These are phyloP conservation scores for Protomyces inouyei DNA, from an alignment of 1,139 yeast species.

Conservation along the genomic window DNA sequence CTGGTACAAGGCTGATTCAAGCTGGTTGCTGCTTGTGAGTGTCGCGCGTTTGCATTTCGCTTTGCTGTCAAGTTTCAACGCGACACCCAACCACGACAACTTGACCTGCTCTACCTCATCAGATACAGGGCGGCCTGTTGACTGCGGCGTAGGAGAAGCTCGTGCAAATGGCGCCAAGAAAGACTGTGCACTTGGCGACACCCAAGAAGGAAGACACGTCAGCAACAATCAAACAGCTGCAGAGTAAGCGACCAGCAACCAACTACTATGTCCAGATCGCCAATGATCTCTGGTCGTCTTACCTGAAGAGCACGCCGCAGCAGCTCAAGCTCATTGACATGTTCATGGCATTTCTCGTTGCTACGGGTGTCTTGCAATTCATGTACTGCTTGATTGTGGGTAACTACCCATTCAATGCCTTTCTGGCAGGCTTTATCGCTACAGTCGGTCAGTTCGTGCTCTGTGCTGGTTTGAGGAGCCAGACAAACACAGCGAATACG, in stretches of 20 bases:
- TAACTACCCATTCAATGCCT: conserved; percentile 91
- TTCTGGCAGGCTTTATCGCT: conserved; percentile 83
- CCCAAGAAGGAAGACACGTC: neutral
- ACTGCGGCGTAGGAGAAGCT: neutral
- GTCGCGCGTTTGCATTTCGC: neutral
- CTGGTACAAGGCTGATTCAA: too few relatives aligned
- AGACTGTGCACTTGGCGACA: neutral
- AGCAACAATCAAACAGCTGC: neutral
- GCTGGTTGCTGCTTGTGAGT: too few relatives aligned
- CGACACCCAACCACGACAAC: neutral
- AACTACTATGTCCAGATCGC: conserved; percentile 1
- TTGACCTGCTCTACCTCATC: too few relatives aligned
- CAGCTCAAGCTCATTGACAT: conserved; percentile 59
- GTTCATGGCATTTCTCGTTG: conserved; percentile 69
- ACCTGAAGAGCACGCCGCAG: conserved; percentile 29
- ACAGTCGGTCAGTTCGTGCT: conserved; percentile 96
- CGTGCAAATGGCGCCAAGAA: neutral
- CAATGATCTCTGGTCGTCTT: conserved; percentile 17
- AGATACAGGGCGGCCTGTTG: too few relatives aligned
- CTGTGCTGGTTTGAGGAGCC: conserved; percentile 65
- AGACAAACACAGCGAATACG: conserved; percentile 47
- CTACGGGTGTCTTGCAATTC: conserved; percentile 73
- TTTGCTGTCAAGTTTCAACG: neutral
- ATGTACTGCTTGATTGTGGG: conserved; percentile 71
- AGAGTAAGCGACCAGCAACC: neutral